Evolutionary conservation across 176 grass and related monocot species (phyloP), one percentile per base, ranked within the genome.

Genomic region (Cocos nucifera): DNA sequence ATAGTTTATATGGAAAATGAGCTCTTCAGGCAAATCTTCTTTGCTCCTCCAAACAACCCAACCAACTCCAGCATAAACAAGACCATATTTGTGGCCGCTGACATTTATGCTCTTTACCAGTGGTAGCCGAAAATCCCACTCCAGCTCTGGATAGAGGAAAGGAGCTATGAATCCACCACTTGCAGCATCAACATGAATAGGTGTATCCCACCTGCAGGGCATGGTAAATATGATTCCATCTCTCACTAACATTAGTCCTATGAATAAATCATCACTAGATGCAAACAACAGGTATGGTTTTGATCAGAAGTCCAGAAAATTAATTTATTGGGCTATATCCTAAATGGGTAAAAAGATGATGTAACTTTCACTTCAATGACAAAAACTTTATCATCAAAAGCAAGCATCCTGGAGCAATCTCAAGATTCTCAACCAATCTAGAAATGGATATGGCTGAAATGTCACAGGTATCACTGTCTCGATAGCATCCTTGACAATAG

Each of bases 1-100:
- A 74, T 92, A 92, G 50, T 93, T 93, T 17, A 93, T 87, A 61
- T 93, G 88, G 67, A 93, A 93, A 15, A 93, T 82, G 54, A 93
- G 88, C 23, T 93, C 83, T 17, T 93, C 88, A 26, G 88, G 83
- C 62, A 93, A 63, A 78, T 93, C 83, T 3, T 51, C 70, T 44
- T 93, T 93, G 77, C 74, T 87, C 73, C 88, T 63, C 88, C 88
- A 93, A 10, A 93, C 69, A 50, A 87, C 80, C 88, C 88, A 93
- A 15, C 88, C 88, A 62, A 93, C 50, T 29, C 88, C 88, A 23
- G 88, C 58, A 21, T 93, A 93, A 3, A 93, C 88, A 64, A 93
- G 79, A 12, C 88, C 88, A 72, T 87, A 92, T 58, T 87, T 92
- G 68, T 84, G 88, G 17, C 88, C 88, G 19, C 88, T 92, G 51